Evolutionary conservation across 1,139 yeast genomes (phyloP).

Genomic region (Sugiyamaella xylanicola): DNA sequence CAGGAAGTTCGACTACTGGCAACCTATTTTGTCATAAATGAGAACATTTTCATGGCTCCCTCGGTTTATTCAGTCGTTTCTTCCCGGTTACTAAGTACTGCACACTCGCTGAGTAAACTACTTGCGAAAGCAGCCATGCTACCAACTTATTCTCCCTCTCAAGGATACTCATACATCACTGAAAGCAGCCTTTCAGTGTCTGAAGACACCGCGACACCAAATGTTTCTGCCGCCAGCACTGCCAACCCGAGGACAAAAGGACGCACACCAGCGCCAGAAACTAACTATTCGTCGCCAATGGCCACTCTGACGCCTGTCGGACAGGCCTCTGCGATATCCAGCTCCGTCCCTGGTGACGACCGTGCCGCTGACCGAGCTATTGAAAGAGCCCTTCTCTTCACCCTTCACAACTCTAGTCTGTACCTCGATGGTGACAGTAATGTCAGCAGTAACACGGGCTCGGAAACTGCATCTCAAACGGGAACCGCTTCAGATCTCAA

Average conservation of each 20-base stretch:
- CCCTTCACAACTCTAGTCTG: slow-evolving; percentile 28
- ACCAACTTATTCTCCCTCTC: slow-evolving; percentile 42
- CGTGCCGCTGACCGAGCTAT: slow-evolving; percentile 31
- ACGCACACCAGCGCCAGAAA: slow-evolving; percentile 18
- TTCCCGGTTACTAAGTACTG: slow-evolving; percentile 52
- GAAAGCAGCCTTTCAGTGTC: slow-evolving; percentile 27
- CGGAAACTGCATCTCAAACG: background rate
- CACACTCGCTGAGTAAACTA: slow-evolving; percentile 38
- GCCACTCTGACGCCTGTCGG: slow-evolving; percentile 21
- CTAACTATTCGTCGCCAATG: slow-evolving; percentile 27
- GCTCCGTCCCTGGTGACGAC: slow-evolving; percentile 26
- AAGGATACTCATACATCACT: slow-evolving; percentile 41
- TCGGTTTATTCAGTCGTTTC: slow-evolving; percentile 56
- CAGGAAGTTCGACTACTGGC: slow-evolving; percentile 56
- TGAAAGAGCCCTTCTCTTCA: slow-evolving; percentile 32
- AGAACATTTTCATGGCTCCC: slow-evolving; percentile 92
- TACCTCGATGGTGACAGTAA: slow-evolving; percentile 27
- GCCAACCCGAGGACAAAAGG: slow-evolving; percentile 12
- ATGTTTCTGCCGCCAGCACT: slow-evolving; percentile 10
- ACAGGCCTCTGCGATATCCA: slow-evolving; percentile 15
- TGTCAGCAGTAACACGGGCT: background rate
- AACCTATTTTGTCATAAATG: slow-evolving; percentile 87
- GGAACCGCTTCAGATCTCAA: background rate
- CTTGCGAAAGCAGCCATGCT: slow-evolving; percentile 39
- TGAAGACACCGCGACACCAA: slow-evolving; percentile 19